Conservation (phyloP, 306 rosid genomes). For the peach (Prunus persica) region Prunus_persica_NCBIv2 NC_034010.1:3237501-3238000, state of each 20-base stretch:
- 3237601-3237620: not conserved
- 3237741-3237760: not conserved
- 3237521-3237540: not conserved
- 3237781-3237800: not conserved
- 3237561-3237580: no score
- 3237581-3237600: not conserved
- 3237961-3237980: not conserved
- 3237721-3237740: not conserved
- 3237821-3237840: slow-evolving; percentile 97
- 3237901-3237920: slow-evolving; percentile 5
- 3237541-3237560: not conserved
- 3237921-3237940: not conserved
- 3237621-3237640: not conserved
- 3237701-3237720: not conserved
- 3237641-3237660: not conserved
- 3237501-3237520: not conserved
- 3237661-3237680: not conserved
- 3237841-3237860: slow-evolving; percentile 88
- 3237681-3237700: not conserved
- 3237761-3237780: not conserved
- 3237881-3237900: slow-evolving; percentile 13
- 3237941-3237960: not conserved
- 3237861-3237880: slow-evolving; percentile 76
- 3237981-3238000: slow-evolving; percentile 2
- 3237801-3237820: slow-evolving; percentile 10